Percentiles rank a stretch among this genome's conserved stretches.
phyloP scores from a whole-genome alignment of 768 basidiomycete species.

The Phylloporus arenicola region DNA sequence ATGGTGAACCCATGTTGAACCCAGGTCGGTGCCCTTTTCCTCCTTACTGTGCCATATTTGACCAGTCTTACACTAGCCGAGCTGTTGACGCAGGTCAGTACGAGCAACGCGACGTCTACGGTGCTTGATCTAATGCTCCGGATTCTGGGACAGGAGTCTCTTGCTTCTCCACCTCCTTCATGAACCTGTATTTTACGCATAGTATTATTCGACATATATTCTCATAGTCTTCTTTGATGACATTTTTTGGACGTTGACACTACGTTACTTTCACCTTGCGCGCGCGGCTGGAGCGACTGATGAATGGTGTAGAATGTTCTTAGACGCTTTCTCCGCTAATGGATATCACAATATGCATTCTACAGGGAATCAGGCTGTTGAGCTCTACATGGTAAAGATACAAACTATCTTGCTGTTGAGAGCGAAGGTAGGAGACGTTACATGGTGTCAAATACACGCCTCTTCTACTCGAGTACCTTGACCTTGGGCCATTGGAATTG shows the following conservation, averaged over 20 bases:
- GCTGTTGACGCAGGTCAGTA: constrained; percentile 55
- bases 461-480: constrained; percentile 31
- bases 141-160: constrained; percentile 45
- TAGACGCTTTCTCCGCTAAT: constrained; percentile 11
- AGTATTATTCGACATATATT: constrained; percentile 17
- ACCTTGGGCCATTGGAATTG: constrained; percentile 56
- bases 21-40: constrained; percentile 44
- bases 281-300: constrained; percentile 13
- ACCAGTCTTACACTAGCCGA: constrained; percentile 35
- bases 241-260: constrained; percentile 9
- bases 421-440: constrained; percentile 24
- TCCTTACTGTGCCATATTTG: constrained; percentile 1
- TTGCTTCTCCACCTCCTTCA: constrained; percentile 63
- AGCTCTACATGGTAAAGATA: constrained; percentile 33
- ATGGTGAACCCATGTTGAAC: constrained; percentile 63
- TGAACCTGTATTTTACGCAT: constrained; percentile 30
- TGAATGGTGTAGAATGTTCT: constrained; percentile 9
- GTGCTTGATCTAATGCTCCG: constrained; percentile 28
- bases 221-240: constrained; percentile 14
- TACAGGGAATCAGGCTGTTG: not conserved
- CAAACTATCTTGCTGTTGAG: constrained; percentile 34
- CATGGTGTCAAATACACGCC: not conserved
- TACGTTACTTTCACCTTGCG: constrained; percentile 23
- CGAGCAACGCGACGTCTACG: constrained; percentile 6
- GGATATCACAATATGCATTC: constrained; percentile 18